Evolutionary conservation across 1,139 yeast genomes (phyloP).

Genomic region (Hyphopichia wangnamkhiaoensis): DNA sequence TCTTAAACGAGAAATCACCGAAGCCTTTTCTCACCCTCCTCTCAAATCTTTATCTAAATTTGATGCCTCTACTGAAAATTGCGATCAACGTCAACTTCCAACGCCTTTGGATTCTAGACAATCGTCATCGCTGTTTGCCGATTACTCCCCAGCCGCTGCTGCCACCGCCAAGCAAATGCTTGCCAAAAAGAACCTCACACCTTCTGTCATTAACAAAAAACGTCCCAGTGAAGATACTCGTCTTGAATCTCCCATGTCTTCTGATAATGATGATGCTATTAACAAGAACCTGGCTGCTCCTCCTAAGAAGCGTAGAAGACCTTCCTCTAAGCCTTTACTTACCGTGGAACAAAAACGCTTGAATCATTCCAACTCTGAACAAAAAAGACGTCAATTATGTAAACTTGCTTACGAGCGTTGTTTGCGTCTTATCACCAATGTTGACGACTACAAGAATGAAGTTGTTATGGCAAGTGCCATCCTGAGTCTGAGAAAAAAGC

Average conservation of each 20-base stretch:
- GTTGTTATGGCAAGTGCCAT: slow-evolving; percentile 8
- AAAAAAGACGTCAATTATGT: slow-evolving; percentile 70
- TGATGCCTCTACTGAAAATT: not conserved
- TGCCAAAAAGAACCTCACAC: too few species aligned
- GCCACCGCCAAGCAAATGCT: too few species aligned
- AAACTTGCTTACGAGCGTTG: slow-evolving; percentile 62
- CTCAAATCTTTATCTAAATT: slow-evolving; percentile 9
- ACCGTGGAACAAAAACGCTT: slow-evolving; percentile 67
- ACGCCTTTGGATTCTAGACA: slow-evolving; percentile 41
- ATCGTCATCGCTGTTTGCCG: slow-evolving; percentile 14
- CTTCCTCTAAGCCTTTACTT: slow-evolving; percentile 48
- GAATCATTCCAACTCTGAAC: slow-evolving; percentile 76
- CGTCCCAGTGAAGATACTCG: not conserved
- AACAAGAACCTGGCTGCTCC: slow-evolving; percentile 8
- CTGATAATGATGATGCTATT: slow-evolving; percentile 4
- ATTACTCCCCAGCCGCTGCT: too few species aligned
- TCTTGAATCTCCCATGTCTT: not conserved
- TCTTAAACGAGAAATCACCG: slow-evolving; percentile 33
- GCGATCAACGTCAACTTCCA: slow-evolving; percentile 25
- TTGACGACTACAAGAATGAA: slow-evolving; percentile 41
- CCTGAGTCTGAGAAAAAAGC: slow-evolving; percentile 27
- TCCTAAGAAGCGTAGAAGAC: slow-evolving; percentile 29
- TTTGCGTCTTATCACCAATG: slow-evolving; percentile 40
- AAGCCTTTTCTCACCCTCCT: slow-evolving; percentile 40
- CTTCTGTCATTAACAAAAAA: not conserved